These are phyloP conservation scores for Drosera spatulata DNA, from an alignment of 179 eudicot genomes.

Conservation along the genomic window DNA sequence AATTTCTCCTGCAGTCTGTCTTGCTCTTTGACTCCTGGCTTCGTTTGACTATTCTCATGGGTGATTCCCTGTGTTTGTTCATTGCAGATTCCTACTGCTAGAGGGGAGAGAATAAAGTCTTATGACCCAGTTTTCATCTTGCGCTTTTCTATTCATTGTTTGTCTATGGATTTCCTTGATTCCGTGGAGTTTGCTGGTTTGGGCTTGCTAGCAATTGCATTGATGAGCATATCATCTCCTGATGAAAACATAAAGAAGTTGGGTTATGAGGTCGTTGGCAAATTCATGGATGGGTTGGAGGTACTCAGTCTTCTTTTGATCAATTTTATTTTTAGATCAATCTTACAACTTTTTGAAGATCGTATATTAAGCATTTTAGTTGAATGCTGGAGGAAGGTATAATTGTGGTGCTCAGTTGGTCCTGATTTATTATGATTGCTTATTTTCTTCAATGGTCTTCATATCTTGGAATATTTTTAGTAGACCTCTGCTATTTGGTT, in stretches of 20 bases:
- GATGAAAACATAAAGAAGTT: conserved; percentile 61
- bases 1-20: not conserved
- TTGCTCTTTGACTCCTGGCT: not conserved
- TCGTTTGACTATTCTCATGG: conserved; percentile 1
- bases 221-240: conserved; percentile 83
- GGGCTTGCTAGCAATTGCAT: conserved; percentile 83
- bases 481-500: too few relatives aligned
- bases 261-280: conserved; percentile 75
- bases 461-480: too few relatives aligned
- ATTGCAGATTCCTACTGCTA: conserved; percentile 29
- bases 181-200: conserved; percentile 81
- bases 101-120: conserved; percentile 19
- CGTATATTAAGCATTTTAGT: too few relatives aligned
- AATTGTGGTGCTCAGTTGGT: too few relatives aligned
- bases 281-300: conserved; percentile 67
- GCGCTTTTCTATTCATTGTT: conserved; percentile 65
- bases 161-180: conserved; percentile 69
- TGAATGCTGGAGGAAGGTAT: too few relatives aligned
- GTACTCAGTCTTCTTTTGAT: conserved; percentile 13
- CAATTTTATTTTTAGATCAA: too few relatives aligned
- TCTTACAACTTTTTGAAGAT: too few relatives aligned
- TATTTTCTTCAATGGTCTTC: too few relatives aligned
- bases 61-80: conserved; percentile 5
- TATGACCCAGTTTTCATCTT: conserved; percentile 89
- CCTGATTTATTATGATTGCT: too few relatives aligned